Evolutionary conservation across 1,139 yeast genomes (phyloP).

Genomic region (Hyphopichia khmerensis): DNA sequence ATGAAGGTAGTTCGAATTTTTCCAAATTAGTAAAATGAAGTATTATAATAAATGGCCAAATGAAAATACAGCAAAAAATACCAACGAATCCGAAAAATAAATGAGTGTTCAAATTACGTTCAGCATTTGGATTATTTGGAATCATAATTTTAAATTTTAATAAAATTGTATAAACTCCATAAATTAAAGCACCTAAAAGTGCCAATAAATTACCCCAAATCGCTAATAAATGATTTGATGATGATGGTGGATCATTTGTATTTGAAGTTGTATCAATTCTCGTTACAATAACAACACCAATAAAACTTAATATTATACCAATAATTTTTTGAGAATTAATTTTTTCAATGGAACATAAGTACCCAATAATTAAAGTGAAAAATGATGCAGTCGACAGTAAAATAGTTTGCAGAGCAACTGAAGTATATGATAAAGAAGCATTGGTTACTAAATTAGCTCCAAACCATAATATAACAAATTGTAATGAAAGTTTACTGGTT

Average conservation of each 20-base stretch:
- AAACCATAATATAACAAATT: slow-evolving; percentile 88
- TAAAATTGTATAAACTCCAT: slow-evolving; percentile 89
- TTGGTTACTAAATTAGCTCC: slow-evolving; percentile 85
- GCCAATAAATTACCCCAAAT: slow-evolving; percentile 80
- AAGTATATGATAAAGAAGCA: slow-evolving; percentile 81
- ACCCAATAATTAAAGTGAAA: slow-evolving; percentile 86
- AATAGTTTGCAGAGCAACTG: slow-evolving; percentile 92
- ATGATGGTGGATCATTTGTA: slow-evolving; percentile 21
- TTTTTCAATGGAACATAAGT: slow-evolving; percentile 65
- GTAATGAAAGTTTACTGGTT: slow-evolving; percentile 65
- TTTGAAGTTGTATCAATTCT: slow-evolving; percentile 49
- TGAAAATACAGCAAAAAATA: slow-evolving; percentile 64
- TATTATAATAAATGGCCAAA: slow-evolving; percentile 80
- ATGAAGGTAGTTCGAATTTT: slow-evolving; percentile 65
- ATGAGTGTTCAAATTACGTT: slow-evolving; percentile 75
- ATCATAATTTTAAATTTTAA: slow-evolving; percentile 63
- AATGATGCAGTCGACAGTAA: slow-evolving; percentile 89
- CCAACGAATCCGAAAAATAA: slow-evolving; percentile 95
- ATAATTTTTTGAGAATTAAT: slow-evolving; percentile 63
- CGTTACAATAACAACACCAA: slow-evolving; percentile 81
- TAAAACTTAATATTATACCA: slow-evolving; percentile 69
- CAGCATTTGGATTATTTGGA: slow-evolving; percentile 50
- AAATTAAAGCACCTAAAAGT: slow-evolving; percentile 76
- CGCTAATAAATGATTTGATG: slow-evolving; percentile 35
- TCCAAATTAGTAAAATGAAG: slow-evolving; percentile 68